phyloP scores from a whole-genome alignment of 352 stramenopile genomes.

The Globisporangium rhizosaccharum region DNA sequence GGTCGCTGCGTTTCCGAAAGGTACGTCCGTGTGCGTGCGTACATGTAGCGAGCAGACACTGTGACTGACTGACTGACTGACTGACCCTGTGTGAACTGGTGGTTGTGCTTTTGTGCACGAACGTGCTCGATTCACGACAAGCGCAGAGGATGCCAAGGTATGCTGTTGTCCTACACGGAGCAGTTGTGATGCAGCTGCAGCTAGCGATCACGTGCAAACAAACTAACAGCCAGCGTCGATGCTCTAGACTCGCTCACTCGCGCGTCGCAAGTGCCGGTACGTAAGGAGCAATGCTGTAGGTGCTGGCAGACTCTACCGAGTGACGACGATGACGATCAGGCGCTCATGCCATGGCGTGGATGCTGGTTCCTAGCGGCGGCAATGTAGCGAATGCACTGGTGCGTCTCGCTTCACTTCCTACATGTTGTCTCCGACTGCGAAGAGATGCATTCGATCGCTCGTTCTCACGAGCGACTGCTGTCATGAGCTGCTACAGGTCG shows the following conservation, averaged over 20 bases:
- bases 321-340: neutral
- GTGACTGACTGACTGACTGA: too few relatives aligned
- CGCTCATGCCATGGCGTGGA: neutral
- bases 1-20: conserved; percentile 48
- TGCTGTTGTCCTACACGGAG: neutral
- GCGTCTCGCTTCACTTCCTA: neutral
- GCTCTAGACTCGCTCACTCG: conserved; percentile 40
- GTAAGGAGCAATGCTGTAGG: neutral
- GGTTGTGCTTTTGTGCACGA: neutral
- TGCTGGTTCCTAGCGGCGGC: conserved; percentile 29
- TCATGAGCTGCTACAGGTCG: conserved; percentile 23
- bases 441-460: neutral
- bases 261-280: conserved; percentile 42
- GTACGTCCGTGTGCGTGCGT: conserved; percentile 16
- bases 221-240: neutral
- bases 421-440: neutral
- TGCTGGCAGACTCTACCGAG: neutral
- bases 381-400: conserved; percentile 66
- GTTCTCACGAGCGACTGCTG: neutral
- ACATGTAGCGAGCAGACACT: too few relatives aligned
- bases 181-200: too few relatives aligned
- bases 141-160: conserved; percentile 57
- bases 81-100: neutral
- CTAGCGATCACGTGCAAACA: too few relatives aligned
- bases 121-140: neutral